Evolutionary conservation across 768 basidiomycete genomes (phyloP).

Genomic region (Lactifluus pinguis): DNA sequence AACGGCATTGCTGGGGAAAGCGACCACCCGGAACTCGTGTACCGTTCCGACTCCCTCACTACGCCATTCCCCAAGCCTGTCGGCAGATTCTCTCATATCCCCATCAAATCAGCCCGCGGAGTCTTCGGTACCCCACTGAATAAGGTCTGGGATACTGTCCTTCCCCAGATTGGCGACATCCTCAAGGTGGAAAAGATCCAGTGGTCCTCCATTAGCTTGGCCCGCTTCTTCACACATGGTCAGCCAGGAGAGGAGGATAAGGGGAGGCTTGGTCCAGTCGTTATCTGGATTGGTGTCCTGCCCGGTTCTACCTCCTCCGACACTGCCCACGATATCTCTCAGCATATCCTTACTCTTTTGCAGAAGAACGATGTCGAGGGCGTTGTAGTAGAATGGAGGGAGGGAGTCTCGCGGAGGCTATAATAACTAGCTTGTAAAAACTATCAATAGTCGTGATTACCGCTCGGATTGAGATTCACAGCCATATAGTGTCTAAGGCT

Average conservation of each 20-base stretch:
- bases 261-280: constrained; percentile 20
- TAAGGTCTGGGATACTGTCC: constrained; percentile 10
- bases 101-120: constrained; percentile 6
- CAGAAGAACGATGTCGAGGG: neutral
- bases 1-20: neutral
- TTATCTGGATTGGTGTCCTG: constrained; percentile 19
- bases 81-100: neutral
- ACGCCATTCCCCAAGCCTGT: constrained; percentile 2
- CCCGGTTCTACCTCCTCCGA: constrained; percentile 19
- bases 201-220: neutral
- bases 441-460: no score
- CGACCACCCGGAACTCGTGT: constrained; percentile 1
- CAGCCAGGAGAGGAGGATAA: neutral
- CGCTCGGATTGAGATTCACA: no score
- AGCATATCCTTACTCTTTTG: constrained; percentile 14
- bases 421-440: no score
- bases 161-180: neutral
- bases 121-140: constrained; percentile 12
- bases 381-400: neutral
- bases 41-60: neutral
- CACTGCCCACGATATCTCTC: constrained; percentile 18
- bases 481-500: no score
- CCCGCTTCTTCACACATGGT: neutral
- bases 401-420: neutral
- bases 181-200: neutral